Evolutionary conservation across 768 basidiomycete genomes (phyloP), one percentile per base, ranked within the genome.

Genomic region (Boletus rufocinnamomeus): DNA sequence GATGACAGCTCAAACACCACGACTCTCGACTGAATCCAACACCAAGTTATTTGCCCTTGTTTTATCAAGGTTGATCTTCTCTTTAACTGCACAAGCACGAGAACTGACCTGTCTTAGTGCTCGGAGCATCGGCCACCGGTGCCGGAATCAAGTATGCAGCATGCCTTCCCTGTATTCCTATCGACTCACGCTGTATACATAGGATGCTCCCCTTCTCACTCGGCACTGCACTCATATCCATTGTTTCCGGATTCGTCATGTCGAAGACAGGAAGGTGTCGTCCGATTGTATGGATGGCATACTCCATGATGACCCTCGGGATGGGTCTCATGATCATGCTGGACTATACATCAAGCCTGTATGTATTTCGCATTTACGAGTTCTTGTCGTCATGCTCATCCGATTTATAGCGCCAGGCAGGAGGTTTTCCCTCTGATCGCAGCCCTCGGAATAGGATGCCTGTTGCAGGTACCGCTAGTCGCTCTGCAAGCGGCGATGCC

Each of bases 401-500:
- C 17, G 13, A 52, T 60, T 2, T 28, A 23, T 23, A 88, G 88
- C n/a, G 87, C 85, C 0, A 73, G 77, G 61, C 83, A 88, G 68
- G 82, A 82, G 10, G 32, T 92, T 8, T 89, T 79, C 64, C 85
- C 87, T 6, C 70, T 93, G 16, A 73, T 93, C 32, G 79, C 87
- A n/a, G 81, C 86, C 8, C 16, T 86, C 4, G 90, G 89, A 1
- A 66, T 84, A 16, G 89, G 89, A 2, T 81, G 78, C 61, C 69
- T 92, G 50, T 89, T 89, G 77, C 83, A 85, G 76, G 67, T 75
- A 6, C 90, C 89, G 0, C 72, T 91, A 8, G 84, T 92, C 51
- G 88, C 80, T 16, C 73, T 94, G 16, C 92, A 94, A 73, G 89
- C 91, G 2, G 87, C 91, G 1, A 95, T 95, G 91, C 93, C 93